A percentile compares a stretch with the other conserved stretches of the same genome.
These are phyloP conservation scores for Wickerhamiella hasegawae DNA, from an alignment of 805 yeast species.

Conservation along the genomic window DNA sequence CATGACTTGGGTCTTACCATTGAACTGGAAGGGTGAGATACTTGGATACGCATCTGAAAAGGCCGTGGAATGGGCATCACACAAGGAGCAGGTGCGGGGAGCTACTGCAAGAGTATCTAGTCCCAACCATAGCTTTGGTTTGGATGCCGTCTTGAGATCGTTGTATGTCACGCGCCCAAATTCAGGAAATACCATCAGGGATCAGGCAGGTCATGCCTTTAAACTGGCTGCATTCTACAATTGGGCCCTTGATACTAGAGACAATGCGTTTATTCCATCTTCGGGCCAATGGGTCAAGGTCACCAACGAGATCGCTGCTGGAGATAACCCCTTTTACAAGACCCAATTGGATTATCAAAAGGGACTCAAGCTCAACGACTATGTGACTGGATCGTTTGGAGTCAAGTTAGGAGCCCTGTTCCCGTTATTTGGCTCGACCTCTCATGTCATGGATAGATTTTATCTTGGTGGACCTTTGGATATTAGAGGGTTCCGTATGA, in stretches of 20 bases:
- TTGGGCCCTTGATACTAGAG: constrained; percentile 30
- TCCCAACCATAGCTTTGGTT: constrained; percentile 32
- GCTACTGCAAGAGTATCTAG: constrained; percentile 25
- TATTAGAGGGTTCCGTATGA: constrained; percentile 51
- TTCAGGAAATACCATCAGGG: constrained; percentile 41
- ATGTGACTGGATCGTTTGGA: constrained; percentile 8
- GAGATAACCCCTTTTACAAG: constrained; percentile 21
- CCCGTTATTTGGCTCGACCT: constrained; percentile 9
- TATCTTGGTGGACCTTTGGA: constrained; percentile 68
- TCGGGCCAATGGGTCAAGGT: constrained; percentile 29
- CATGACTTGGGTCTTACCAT: constrained; percentile 25
- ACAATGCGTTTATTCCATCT: constrained; percentile 28
- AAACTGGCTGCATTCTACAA: constrained; percentile 38
- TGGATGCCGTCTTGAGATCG: constrained; percentile 43
- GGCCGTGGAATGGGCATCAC: constrained; percentile 35
- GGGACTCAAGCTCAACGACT: constrained; percentile 16
- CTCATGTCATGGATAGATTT: constrained; percentile 61
- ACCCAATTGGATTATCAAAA: constrained; percentile 22
- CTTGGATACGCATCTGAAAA: constrained; percentile 35
- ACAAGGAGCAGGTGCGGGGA: constrained; percentile 37
- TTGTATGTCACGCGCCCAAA: constrained; percentile 29
- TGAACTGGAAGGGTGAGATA: constrained; percentile 35
- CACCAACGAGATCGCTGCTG: constrained; percentile 32
- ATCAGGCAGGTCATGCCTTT: constrained; percentile 43
- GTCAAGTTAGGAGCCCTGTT: constrained; percentile 11